Evolutionary conservation across 1,284 basidiomycete genomes (phyloP).

Genomic region (Melampsora americana): DNA sequence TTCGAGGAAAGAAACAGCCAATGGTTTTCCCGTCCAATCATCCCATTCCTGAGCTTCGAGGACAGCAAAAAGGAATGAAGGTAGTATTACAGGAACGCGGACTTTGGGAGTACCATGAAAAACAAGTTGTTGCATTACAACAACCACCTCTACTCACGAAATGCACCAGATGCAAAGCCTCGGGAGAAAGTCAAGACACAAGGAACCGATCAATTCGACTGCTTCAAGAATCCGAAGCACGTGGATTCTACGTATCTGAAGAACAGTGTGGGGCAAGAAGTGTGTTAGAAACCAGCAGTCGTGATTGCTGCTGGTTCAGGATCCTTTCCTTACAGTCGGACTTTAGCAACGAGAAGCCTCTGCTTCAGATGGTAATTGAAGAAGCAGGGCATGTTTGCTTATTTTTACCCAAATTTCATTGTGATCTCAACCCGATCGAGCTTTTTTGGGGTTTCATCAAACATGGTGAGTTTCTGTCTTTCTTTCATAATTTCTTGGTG

Average conservation of each 20-base stretch:
- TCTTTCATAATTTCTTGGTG: neutral
- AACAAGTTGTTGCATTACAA: no score
- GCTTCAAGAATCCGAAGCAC: slow-evolving; percentile 1
- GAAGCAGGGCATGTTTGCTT: neutral
- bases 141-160: neutral
- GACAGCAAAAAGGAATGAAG: neutral
- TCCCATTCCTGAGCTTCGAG: neutral
- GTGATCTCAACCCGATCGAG: slow-evolving; percentile 31
- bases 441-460: slow-evolving; percentile 28
- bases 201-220: neutral
- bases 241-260: slow-evolving; percentile 9
- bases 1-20: neutral
- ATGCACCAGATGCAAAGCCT: neutral
- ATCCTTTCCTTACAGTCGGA: neutral
- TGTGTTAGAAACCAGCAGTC: neutral
- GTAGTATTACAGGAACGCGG: neutral
- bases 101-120: neutral
- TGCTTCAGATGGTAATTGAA: neutral
- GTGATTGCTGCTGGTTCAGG: neutral
- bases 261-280: neutral
- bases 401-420: slow-evolving; percentile 4
- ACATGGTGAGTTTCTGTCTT: neutral
- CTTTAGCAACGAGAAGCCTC: neutral
- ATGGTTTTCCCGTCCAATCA: neutral
- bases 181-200: neutral